Evolutionary conservation across 2,329 filamentous ascomycete genomes (phyloP).

Genomic region (Magnaporthiopsis poae): DNA sequence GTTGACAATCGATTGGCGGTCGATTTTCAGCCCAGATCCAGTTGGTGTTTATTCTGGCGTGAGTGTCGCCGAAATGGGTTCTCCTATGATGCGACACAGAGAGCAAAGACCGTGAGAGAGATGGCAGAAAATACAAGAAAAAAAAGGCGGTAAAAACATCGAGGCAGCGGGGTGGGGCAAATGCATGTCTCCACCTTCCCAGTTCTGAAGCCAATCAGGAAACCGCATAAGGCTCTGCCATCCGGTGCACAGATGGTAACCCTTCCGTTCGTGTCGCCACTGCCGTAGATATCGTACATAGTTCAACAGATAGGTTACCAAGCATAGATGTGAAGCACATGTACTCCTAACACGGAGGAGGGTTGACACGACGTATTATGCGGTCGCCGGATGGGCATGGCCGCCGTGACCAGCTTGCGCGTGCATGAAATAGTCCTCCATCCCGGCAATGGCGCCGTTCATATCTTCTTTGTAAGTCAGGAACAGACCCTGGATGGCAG

Average conservation of each 20-base stretch:
- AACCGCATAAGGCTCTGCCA: no score
- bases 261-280: no score
- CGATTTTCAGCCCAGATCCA: neutral
- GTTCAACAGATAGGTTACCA: neutral
- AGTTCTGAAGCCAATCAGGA: neutral
- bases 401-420: conserved; percentile 1
- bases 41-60: neutral
- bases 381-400: neutral
- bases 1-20: neutral
- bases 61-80: neutral
- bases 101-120: neutral
- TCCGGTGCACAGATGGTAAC: no score
- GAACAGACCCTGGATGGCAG: conserved; percentile 87
- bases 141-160: conserved; percentile 7
- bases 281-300: no score
- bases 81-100: neutral
- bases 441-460: conserved; percentile 66
- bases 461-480: conserved; percentile 89
- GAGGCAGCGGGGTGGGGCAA: neutral
- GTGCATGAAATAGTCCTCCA: conserved; percentile 6
- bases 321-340: neutral
- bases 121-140: conserved; percentile 6
- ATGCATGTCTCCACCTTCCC: neutral
- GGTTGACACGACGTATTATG: neutral
- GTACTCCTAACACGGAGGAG: neutral